These are phyloP conservation scores for Rachicladosporium sp. DNA, from an alignment of 2,329 filamentous ascomycete genomes.

Conservation along the genomic window DNA sequence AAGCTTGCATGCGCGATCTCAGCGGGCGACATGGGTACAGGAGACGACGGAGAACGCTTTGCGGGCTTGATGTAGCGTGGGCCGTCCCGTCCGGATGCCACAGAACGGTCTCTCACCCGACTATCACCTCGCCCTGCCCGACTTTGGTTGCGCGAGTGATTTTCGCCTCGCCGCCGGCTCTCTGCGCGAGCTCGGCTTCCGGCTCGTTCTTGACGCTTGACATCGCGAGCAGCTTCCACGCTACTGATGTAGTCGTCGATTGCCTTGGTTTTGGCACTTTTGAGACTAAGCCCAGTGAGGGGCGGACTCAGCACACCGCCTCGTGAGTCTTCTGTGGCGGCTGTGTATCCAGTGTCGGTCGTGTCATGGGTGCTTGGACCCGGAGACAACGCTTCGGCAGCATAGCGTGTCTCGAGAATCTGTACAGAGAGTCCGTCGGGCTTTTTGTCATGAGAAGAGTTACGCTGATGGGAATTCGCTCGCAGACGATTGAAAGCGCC, in stretches of 20 bases:
- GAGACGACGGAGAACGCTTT: constrained; percentile 83
- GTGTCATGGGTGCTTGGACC: constrained; percentile 9
- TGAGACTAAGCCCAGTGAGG: constrained; percentile 36
- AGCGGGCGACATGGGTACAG: constrained; percentile 87
- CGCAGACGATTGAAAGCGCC: constrained; percentile 52
- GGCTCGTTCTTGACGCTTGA: constrained; percentile 26
- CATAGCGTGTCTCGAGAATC: constrained; percentile 32
- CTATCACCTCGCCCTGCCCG: constrained; percentile 30
- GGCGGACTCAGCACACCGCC: constrained; percentile 31
- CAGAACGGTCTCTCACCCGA: constrained; percentile 39
- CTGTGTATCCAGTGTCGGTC: background rate
- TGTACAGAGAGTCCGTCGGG: constrained; percentile 52
- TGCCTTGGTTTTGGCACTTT: constrained; percentile 49
- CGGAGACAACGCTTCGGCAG: constrained; percentile 14
- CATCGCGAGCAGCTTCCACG: constrained; percentile 52
- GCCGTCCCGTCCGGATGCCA: constrained; percentile 56
- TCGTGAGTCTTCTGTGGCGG: constrained; percentile 15
- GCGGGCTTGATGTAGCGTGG: constrained; percentile 59
- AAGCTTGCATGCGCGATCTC: constrained; percentile 41
- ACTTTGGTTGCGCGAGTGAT: constrained; percentile 22
- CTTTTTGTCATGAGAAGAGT: constrained; percentile 66
- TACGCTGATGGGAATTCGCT: constrained; percentile 49
- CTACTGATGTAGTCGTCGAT: constrained; percentile 80
- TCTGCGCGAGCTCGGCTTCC: constrained; percentile 34
- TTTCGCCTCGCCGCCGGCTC: constrained; percentile 35